Base-by-base conservation (phyloP, 805 yeast genomes). In the Teunomyces cretensis region DNA sequence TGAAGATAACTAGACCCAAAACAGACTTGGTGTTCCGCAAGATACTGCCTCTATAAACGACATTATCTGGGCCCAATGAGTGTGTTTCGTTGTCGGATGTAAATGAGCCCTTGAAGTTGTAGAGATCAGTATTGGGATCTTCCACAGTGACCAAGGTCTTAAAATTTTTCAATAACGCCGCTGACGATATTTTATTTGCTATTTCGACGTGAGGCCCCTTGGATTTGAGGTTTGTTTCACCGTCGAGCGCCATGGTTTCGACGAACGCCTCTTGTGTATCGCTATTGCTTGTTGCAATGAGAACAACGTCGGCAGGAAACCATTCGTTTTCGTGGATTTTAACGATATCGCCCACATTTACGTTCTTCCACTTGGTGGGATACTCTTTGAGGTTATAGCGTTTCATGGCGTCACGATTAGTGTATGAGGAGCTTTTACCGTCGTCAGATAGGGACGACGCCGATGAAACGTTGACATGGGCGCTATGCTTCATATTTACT, bases 201-300 rank as follows among this genome's bases (percentile, higher is more conserved):
- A 92, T 53, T 48, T 83, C 87, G 2, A 76, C 72, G 49, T 84
- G 86, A 0, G 96, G 87, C 14, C 70, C 67, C 54, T 80, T 83
- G 6, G 87, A 75, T 62, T 94, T 94, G 49, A 94, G 72, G 60
- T 90, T 92, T 0, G 98, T 94, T 64, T 94, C 99, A 41, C 99
- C 99, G 65, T 94, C 99, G 40, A 94, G 73, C 1, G 96, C 99
- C 92, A 92, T 90, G 1, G 99, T 94, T 63, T 94, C 99, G 14
- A 91, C 82, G 52, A 80, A 88, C 1, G 88, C 79, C 43, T 76
- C 79, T 30, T 78, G 76, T 46, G 83, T 79, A 32, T 85, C 90
- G 16, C 22, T 11, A 38, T 76, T 78, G 31, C 81, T 80, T 2
- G 89, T 80, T 1, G 91, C 78, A 33, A 94, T 59, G 2, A 94